Percentiles rank a stretch among this genome's conserved stretches.
These are phyloP conservation scores for Carpinus viminea DNA, from an alignment of 306 rosid genomes.

Conservation along the genomic window DNA sequence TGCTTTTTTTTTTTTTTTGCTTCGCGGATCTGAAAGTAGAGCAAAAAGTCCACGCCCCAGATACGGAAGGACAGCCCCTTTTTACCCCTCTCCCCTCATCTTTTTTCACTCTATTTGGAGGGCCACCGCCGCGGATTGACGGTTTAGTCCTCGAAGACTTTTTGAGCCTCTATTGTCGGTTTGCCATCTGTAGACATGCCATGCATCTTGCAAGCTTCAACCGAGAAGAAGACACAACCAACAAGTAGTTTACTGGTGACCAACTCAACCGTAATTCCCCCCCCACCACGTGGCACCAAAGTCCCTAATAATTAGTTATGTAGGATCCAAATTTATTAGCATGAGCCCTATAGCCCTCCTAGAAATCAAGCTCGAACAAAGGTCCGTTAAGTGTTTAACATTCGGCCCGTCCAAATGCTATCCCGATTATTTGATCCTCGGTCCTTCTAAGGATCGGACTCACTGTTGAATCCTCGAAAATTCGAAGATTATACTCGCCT, in stretches of 20 bases:
- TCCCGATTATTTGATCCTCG: too few relatives aligned
- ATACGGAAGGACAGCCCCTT: conserved; percentile 7
- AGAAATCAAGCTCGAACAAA: too few relatives aligned
- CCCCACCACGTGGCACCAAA: not conserved
- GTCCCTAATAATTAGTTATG: too few relatives aligned
- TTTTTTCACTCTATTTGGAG: not conserved
- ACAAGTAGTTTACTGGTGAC: not conserved
- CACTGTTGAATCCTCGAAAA: too few relatives aligned
- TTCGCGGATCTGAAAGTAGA: conserved; percentile 52
- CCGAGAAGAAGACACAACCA: too few relatives aligned
- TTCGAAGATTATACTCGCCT: too few relatives aligned
- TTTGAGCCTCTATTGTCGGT: not conserved
- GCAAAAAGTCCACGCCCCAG: conserved; percentile 67
- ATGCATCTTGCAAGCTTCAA: not conserved
- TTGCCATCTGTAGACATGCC: not conserved
- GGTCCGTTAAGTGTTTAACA: too few relatives aligned
- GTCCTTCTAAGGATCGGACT: too few relatives aligned
- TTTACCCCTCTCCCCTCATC: not conserved
- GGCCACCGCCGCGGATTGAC: not conserved
- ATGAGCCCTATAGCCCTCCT: too few relatives aligned
- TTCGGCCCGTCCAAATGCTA: too few relatives aligned
- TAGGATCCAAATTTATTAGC: too few relatives aligned
- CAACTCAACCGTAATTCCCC: not conserved
- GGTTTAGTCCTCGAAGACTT: conserved; percentile 21
- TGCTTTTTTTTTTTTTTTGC: not conserved